Base-by-base conservation (phyloP, 768 basidiomycete species). In the Russula vinacea region DNA sequence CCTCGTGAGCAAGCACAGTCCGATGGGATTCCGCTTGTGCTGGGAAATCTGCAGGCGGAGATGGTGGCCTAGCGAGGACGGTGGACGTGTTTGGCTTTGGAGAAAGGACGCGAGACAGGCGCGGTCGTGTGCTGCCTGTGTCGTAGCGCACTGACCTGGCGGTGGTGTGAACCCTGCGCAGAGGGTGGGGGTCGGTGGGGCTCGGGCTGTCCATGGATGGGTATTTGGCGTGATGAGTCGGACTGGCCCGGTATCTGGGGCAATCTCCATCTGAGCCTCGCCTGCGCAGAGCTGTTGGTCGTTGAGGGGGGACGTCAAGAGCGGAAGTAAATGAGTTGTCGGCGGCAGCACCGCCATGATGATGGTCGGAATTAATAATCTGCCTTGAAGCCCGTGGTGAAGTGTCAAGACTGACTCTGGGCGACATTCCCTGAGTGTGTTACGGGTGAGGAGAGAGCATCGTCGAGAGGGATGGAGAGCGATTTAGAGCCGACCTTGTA, bases 1-100 rank as follows among this genome's bases (percentile, higher is more conserved):
- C 87, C 74, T 84, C 74, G 72, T 88, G 87, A 3, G 86, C 79
- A 32, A 87, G 74, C 32, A 87, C 87, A 29, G 82, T 77, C 70
- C 39, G 62, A 52, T 58, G 64, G 29, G 45, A 40, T 29, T 51
- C 51, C n/a, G 44, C 58, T 40, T 17, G 44, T 16, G 42, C 17
- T 19, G 60, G 58, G n/a, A 37, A 40, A n/a, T 24, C 42, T 16
- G 26, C 26, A 5, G 44, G 32, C 3, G 44, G 44, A 0, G 45
- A n/a, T 22, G 11, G 44, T 2, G 35, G 40, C 32, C 19, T 39
- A 39, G 22, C 32, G 17, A 54, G 54, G 39, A 29, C 29, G 29
- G n/a, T 22, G 26, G 49, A 63, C 17, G 58, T 26, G 49, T 42
- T 61, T 37, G 65, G 56, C 9, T 42, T 61, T 37, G 65, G 56